Conservation (phyloP, 305 asterid species). For the Solanum chacoense region DNA sequence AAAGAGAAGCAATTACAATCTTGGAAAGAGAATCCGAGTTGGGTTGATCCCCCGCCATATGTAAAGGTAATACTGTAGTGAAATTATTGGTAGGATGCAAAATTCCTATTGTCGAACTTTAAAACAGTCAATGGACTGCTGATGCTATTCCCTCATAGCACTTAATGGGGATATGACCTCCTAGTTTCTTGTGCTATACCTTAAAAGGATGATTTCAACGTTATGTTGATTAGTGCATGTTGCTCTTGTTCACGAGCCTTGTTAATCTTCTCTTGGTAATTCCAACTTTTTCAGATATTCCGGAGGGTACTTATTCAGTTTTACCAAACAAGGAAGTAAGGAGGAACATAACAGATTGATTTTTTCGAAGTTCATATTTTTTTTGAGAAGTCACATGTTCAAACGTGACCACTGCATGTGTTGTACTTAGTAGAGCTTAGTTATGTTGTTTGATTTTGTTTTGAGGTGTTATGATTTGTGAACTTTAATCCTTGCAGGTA, state of each 20-base stretch:
- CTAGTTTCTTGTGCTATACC: neutral
- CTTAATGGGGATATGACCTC: neutral
- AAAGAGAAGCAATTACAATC: constrained; percentile 57
- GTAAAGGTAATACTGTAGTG: constrained; percentile 33
- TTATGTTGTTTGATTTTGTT: neutral
- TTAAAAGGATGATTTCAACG: neutral
- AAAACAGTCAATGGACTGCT: neutral
- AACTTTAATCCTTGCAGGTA: constrained; percentile 39
- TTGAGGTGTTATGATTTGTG: neutral
- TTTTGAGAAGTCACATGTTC: neutral
- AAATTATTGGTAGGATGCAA: neutral
- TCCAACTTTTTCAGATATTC: neutral
- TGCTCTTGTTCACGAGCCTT: neutral
- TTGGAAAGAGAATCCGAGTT: constrained; percentile 70
- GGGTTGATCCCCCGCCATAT: constrained; percentile 55
- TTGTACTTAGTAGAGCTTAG: neutral
- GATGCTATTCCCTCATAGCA: neutral
- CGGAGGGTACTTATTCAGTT: neutral
- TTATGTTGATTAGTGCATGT: neutral
- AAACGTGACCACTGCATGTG: neutral
- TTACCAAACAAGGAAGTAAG: neutral
- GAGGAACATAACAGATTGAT: neutral
- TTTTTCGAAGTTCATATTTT: neutral
- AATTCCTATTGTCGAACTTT: neutral
- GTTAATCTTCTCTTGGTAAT: neutral